Percentiles rank a stretch among this genome's conserved stretches.
Conservation (phyloP, 192 early-diverging fungal species). For the Backusella macrospora region DNA sequence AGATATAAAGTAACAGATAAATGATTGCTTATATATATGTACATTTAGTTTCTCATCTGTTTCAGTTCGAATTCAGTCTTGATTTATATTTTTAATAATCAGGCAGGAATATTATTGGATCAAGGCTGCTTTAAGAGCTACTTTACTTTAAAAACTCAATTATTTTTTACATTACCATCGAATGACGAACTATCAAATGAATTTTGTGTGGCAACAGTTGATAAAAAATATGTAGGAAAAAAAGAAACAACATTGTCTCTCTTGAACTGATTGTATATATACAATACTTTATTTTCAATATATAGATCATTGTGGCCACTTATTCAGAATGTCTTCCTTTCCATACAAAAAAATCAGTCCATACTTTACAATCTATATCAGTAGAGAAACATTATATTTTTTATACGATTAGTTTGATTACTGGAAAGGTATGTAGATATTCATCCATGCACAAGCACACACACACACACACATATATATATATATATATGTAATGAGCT, state of each 20-base stretch:
- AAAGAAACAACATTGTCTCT: not conserved
- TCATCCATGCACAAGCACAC: not conserved
- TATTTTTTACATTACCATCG: not conserved
- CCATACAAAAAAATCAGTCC: not conserved
- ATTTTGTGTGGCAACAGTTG: constrained; percentile 7
- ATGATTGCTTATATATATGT: too few species aligned
- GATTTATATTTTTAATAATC: constrained; percentile 5
- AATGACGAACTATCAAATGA: not conserved
- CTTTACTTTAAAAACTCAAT: not conserved
- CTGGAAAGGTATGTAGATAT: not conserved
- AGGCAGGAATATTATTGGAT: constrained; percentile 4
- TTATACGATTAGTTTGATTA: not conserved
- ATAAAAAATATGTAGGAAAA: not conserved
- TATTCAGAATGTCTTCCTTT: not conserved
- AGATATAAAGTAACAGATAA: not conserved
- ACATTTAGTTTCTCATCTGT: constrained; percentile 5
- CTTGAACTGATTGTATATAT: too few species aligned
- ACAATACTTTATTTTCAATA: not conserved
- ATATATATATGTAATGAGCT: too few species aligned
- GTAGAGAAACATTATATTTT: not conserved
- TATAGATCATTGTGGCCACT: not conserved
- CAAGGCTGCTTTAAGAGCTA: not conserved
- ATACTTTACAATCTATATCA: not conserved
- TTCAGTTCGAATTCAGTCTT: not conserved
- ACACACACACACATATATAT: too few species aligned